These are phyloP conservation scores for Suillus fuscotomentosus DNA, from an alignment of 768 basidiomycete genomes.

Conservation along the genomic window DNA sequence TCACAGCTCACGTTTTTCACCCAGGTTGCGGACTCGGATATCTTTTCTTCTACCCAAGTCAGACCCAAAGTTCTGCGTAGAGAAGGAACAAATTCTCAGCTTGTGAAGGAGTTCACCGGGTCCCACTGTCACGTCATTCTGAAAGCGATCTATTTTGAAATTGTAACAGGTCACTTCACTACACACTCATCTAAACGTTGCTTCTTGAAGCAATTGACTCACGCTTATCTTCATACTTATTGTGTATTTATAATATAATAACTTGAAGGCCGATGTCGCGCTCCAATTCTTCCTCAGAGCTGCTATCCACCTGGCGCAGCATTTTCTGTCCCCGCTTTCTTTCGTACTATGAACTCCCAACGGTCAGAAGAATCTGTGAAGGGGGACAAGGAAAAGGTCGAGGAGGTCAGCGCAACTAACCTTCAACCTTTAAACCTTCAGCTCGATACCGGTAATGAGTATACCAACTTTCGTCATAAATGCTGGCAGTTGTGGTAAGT, in stretches of 20 bases:
- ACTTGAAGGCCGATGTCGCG: not conserved
- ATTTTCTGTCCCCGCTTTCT: not conserved
- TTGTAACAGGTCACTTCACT: too few relatives aligned
- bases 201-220: not conserved
- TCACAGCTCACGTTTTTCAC: too few relatives aligned
- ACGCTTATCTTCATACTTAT: not conserved
- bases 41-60: too few relatives aligned
- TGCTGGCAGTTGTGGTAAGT: constrained; percentile 59
- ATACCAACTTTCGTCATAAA: constrained; percentile 39
- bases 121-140: too few relatives aligned
- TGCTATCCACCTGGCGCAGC: not conserved
- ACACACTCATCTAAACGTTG: too few relatives aligned
- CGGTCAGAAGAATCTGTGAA: not conserved
- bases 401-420: not conserved
- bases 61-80: too few relatives aligned
- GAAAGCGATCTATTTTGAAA: too few relatives aligned
- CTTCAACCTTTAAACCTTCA: constrained; percentile 23
- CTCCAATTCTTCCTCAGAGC: not conserved
- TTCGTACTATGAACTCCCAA: not conserved
- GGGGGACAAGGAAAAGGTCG: not conserved
- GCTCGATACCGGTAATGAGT: constrained; percentile 39
- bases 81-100: too few relatives aligned
- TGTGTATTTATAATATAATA: not conserved
- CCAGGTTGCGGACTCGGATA: too few relatives aligned
- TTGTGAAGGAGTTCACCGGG: too few relatives aligned